A percentile compares a stretch with the other conserved stretches of the same genome.
Conservation (phyloP, 371 early-diverging fungal genomes). For the Mortierella sp. region DNA sequence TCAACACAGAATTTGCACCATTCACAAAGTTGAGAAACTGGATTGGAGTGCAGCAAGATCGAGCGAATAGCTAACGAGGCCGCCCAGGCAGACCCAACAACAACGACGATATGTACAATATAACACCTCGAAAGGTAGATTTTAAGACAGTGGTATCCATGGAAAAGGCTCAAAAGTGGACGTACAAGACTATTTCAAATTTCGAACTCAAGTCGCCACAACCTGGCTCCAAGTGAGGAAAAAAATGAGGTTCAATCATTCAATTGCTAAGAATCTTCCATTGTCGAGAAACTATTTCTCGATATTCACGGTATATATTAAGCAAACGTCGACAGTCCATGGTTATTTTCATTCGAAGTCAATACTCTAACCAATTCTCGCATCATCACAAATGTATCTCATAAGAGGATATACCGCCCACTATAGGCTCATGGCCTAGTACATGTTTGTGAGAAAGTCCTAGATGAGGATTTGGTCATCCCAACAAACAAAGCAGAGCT, state of each 20-base stretch:
- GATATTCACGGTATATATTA: constrained; percentile 11
- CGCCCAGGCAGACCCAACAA: constrained; percentile 10
- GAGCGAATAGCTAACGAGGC: constrained; percentile 12
- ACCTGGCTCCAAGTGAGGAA: constrained; percentile 21
- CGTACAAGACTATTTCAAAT: constrained; percentile 21
- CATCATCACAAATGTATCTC: too few relatives aligned
- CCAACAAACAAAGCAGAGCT: constrained; percentile 28
- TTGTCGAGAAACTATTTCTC: constrained; percentile 14
- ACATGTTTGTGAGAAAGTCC: constrained; percentile 22
- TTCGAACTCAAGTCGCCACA: constrained; percentile 23
- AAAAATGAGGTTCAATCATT: constrained; percentile 29
- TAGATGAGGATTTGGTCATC: constrained; percentile 20
- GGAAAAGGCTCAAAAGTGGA: constrained; percentile 25
- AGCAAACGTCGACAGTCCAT: not conserved
- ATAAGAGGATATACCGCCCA: too few relatives aligned
- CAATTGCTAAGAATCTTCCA: constrained; percentile 16
- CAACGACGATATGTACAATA: too few relatives aligned
- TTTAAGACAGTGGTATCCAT: constrained; percentile 24
- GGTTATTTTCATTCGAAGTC: not conserved
- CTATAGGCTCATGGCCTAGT: too few relatives aligned
- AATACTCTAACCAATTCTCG: not conserved
- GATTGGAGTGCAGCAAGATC: constrained; percentile 10
- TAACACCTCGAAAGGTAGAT: constrained; percentile 20
- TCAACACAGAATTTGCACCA: too few relatives aligned
- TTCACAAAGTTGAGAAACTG: constrained; percentile 19